Conservation (phyloP, 805 yeast species). For the Pachysolen tannophilus region DNA sequence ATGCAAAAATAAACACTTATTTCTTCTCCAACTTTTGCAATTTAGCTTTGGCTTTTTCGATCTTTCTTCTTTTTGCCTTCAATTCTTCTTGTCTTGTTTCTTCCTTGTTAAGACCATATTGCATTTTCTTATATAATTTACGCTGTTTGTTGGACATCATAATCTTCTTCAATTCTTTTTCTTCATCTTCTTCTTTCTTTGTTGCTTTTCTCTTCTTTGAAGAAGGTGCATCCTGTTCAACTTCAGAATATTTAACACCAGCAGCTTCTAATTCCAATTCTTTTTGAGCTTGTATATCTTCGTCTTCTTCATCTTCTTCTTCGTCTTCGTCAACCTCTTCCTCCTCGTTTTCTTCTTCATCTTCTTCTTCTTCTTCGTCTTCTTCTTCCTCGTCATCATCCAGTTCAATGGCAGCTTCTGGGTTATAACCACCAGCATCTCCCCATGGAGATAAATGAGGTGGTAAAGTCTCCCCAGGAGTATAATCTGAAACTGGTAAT, state of each 20-base stretch:
- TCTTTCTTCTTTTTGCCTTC: constrained; percentile 59
- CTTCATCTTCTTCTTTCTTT: constrained; percentile 57
- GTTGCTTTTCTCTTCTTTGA: constrained; percentile 31
- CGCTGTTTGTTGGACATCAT: constrained; percentile 98
- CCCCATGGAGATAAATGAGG: constrained; percentile 99
- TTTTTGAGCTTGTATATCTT: constrained; percentile 56
- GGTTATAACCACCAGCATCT: constrained; percentile 85
- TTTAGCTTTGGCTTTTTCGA: constrained; percentile 55
- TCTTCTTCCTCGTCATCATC: constrained; percentile 35
- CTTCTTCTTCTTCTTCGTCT: constrained; percentile 41
- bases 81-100: constrained; percentile 65
- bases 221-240: constrained; percentile 24
- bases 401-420: constrained; percentile 43
- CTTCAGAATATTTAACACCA: constrained; percentile 72
- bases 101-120: constrained; percentile 79
- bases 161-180: constrained; percentile 85
- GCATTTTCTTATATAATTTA: constrained; percentile 91
- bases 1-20: no score
- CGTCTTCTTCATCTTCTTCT: constrained; percentile 44
- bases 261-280: constrained; percentile 88
- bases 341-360: constrained; percentile 42
- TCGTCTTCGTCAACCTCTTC: constrained; percentile 45
- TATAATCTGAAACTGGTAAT: constrained; percentile 71
- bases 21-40: constrained; percentile 21
- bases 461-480: constrained; percentile 93